A percentile compares a stretch with the other conserved stretches of the same genome.
phyloP scores from a whole-genome alignment of 2,329 filamentous ascomycete species.

The Rhinocladiella mackenziei region DNA sequence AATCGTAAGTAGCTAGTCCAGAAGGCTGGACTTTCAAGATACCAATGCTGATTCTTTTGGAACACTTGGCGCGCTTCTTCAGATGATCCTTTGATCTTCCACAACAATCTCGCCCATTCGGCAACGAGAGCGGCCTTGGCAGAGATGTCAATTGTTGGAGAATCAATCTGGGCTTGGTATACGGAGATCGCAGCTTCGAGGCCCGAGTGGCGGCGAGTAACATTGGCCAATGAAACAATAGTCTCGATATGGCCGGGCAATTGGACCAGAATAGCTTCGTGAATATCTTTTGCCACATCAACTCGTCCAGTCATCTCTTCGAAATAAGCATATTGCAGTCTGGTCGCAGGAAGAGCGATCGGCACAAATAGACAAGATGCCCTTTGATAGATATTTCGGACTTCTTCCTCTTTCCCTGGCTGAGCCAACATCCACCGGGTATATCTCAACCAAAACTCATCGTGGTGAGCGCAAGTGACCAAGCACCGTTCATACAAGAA shows the following conservation, averaged over 20 bases:
- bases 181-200: constrained; percentile 80
- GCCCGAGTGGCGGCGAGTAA: constrained; percentile 76
- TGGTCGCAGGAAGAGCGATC: constrained; percentile 75
- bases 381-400: constrained; percentile 85
- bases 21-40: constrained; percentile 79
- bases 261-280: constrained; percentile 70
- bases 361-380: constrained; percentile 82
- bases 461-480: constrained; percentile 88
- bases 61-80: constrained; percentile 82
- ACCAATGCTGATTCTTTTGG: constrained; percentile 75
- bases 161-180: constrained; percentile 76
- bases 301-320: constrained; percentile 78
- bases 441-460: constrained; percentile 98
- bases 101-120: constrained; percentile 81
- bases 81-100: constrained; percentile 77
- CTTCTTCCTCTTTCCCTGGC: constrained; percentile 76
- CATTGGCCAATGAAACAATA: constrained; percentile 80
- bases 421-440: constrained; percentile 88
- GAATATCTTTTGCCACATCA: constrained; percentile 77
- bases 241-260: constrained; percentile 82
- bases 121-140: constrained; percentile 83
- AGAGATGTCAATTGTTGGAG: constrained; percentile 65
- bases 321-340: constrained; percentile 89
- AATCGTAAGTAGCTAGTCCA: constrained; percentile 88
- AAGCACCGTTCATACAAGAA: constrained; percentile 93